Evolutionary conservation across 257 asterid genomes (phyloP).

Genomic region (Solanum piurae): DNA sequence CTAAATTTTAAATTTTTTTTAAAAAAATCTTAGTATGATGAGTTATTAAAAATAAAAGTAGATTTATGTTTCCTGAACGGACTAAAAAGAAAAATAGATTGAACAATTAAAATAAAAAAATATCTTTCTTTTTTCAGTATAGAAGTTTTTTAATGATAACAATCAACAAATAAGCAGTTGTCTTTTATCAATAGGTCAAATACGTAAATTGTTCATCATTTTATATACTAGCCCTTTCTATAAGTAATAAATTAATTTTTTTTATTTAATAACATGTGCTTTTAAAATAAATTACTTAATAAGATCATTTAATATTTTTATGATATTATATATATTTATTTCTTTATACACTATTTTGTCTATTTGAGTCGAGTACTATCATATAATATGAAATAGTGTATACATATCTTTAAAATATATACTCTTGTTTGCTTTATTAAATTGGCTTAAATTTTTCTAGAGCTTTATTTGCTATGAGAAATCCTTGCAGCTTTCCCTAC

Average conservation of each 20-base stretch:
- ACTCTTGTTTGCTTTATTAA: background rate
- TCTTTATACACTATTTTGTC: too few species aligned
- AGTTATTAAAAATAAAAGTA: background rate
- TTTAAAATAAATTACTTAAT: background rate
- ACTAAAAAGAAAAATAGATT: too few species aligned
- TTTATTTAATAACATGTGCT: background rate
- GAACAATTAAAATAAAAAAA: background rate
- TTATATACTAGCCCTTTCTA: background rate
- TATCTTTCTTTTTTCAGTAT: background rate
- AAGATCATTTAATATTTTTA: background rate
- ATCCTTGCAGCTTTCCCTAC: background rate
- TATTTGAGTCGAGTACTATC: background rate
- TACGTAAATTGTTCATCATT: background rate
- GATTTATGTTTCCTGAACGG: too few species aligned
- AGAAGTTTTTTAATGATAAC: background rate
- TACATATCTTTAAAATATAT: background rate
- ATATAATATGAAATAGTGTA: background rate
- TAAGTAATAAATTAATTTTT: too few species aligned
- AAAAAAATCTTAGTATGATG: background rate
- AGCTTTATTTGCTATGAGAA: background rate
- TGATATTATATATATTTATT: background rate
- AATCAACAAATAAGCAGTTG: background rate
- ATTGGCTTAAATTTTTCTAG: background rate
- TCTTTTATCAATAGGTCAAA: background rate
- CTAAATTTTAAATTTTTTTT: rapidly evolving